Conservation (phyloP, 768 basidiomycete species). For the Hygrocybe punicea region DNA sequence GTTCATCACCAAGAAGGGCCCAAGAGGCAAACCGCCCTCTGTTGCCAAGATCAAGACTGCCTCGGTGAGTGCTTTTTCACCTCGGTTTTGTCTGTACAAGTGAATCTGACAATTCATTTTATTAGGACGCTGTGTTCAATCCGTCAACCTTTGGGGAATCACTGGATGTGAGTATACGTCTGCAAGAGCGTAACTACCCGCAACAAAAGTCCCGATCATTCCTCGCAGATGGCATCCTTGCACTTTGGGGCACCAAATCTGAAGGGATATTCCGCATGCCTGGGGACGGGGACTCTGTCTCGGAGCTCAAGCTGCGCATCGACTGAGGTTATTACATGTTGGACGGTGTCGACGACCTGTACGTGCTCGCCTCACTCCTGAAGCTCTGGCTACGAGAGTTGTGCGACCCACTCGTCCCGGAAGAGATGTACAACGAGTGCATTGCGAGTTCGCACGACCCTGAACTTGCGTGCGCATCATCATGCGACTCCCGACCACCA, state of each 20-base stretch:
- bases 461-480: slow-evolving; percentile 69
- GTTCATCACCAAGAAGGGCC: no score
- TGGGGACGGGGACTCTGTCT: slow-evolving; percentile 85
- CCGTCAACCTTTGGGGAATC: slow-evolving; percentile 93
- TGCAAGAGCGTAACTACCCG: no score
- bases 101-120: no score
- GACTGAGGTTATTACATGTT: slow-evolving; percentile 89
- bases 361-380: slow-evolving; percentile 82
- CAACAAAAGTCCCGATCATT: no score
- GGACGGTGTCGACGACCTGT: slow-evolving; percentile 86
- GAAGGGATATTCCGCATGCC: slow-evolving; percentile 96
- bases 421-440: slow-evolving; percentile 89
- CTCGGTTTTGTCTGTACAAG: no score
- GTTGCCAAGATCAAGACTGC: no score
- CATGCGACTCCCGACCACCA: slow-evolving; percentile 77
- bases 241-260: no score
- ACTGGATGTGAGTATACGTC: slow-evolving; percentile 73
- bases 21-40: no score
- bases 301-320: slow-evolving; percentile 83
- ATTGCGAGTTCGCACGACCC: slow-evolving; percentile 66
- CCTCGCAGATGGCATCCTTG: no score
- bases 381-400: slow-evolving; percentile 94
- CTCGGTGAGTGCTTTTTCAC: slow-evolving; percentile 47
- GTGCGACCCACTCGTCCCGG: slow-evolving; percentile 86
- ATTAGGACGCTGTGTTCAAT: slow-evolving; percentile 87